These are phyloP conservation scores for Metschnikowia sp. DNA, from an alignment of 805 yeast genomes.

Conservation along the genomic window DNA sequence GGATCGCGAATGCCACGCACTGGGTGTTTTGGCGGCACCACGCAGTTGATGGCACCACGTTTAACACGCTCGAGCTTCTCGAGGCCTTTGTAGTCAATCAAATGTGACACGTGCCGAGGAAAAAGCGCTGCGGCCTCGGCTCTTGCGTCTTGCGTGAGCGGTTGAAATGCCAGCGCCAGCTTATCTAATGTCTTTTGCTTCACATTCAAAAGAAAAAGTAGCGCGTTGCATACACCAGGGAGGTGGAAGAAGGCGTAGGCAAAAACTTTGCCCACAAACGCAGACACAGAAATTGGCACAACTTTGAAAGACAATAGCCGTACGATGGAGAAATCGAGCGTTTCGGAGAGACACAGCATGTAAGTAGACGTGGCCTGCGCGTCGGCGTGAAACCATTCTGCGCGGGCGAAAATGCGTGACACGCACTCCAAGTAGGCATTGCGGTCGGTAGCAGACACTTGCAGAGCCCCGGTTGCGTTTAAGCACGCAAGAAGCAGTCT, in stretches of 20 bases:
- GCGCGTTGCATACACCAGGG: conserved; percentile 53
- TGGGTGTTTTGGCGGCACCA: conserved; percentile 40
- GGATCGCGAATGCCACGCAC: conserved; percentile 53
- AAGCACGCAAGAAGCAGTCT: conserved; percentile 32
- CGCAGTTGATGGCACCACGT: conserved; percentile 29
- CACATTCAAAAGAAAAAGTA: conserved; percentile 54
- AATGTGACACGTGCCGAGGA: conserved; percentile 29
- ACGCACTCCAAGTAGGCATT: conserved; percentile 54
- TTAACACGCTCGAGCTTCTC: conserved; percentile 28
- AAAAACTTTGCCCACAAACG: conserved; percentile 68
- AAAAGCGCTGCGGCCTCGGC: conserved; percentile 16
- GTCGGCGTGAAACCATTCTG: conserved; percentile 42
- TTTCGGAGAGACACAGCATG: conserved; percentile 40
- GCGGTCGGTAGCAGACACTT: conserved; percentile 45
- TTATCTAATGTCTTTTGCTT: conserved; percentile 44
- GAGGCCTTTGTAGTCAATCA: conserved; percentile 33
- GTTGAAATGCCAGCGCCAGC: conserved; percentile 3
- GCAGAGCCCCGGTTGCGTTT: conserved; percentile 14
- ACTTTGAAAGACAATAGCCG: conserved; percentile 46
- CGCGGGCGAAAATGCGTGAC: conserved; percentile 46
- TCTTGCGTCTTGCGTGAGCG: neutral
- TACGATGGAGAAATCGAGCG: conserved; percentile 50
- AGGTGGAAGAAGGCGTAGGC: conserved; percentile 59
- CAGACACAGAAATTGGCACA: conserved; percentile 54
- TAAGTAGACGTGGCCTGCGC: conserved; percentile 25